phyloP scores from a whole-genome alignment of 345 rosid species.

The Eucalyptus cladocalyx region DNA sequence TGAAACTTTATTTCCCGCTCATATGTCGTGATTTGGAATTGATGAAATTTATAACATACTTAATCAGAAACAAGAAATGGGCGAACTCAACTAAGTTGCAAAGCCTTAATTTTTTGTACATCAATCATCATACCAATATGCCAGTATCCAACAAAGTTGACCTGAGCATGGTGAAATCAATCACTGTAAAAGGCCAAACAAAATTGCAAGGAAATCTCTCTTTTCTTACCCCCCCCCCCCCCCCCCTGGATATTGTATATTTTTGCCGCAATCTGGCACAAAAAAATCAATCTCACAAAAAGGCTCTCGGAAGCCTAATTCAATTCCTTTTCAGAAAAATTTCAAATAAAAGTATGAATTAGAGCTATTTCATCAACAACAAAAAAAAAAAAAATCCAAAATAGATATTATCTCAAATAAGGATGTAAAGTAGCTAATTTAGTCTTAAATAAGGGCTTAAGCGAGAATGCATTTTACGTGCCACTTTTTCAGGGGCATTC shows the following conservation, averaged over 20 bases:
- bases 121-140: not conserved
- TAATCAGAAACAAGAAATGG: not conserved
- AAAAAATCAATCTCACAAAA: too few species aligned
- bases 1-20: not conserved
- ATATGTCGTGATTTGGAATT: not conserved
- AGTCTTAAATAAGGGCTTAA: too few species aligned
- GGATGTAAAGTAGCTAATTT: fast-evolving
- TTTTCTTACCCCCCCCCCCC: fast-evolving
- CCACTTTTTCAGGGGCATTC: too few species aligned
- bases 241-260: not conserved
- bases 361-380: too few species aligned
- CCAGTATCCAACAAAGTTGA: not conserved
- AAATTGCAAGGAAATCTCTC: not conserved
- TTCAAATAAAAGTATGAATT: too few species aligned
- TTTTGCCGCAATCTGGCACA: too few species aligned
- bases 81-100: not conserved
- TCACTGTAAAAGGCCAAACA: not conserved
- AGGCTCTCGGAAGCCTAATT: fast-evolving
- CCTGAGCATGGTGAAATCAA: not conserved
- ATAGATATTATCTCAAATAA: too few species aligned
- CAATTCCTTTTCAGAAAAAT: too few species aligned
- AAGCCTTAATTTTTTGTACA: not conserved
- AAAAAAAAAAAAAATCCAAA: fast-evolving
- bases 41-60: not conserved
- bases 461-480: too few species aligned